These are phyloP conservation scores for Moniliella sp. DNA, from an alignment of 1,284 basidiomycete genomes.

Conservation along the genomic window DNA sequence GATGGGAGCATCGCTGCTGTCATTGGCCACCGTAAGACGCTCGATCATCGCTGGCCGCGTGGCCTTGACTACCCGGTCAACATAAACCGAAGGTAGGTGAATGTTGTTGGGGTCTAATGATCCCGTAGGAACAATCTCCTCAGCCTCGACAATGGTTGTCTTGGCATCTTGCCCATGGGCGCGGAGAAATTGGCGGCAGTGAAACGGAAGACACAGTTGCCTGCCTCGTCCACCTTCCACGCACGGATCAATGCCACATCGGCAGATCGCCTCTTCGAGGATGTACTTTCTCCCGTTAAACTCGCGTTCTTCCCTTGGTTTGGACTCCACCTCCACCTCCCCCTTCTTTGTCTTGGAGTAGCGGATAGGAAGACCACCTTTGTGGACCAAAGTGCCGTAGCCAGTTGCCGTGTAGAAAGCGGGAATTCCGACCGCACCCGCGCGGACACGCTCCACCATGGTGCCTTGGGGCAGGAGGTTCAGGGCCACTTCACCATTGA, in stretches of 20 bases:
- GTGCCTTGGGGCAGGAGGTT: constrained; percentile 38
- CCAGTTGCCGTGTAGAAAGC: constrained; percentile 89
- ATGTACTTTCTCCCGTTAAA: constrained; percentile 66
- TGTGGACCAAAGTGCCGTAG: constrained; percentile 35
- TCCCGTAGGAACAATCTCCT: constrained; percentile 24
- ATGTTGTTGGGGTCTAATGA: constrained; percentile 14
- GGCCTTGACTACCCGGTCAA: constrained; percentile 18
- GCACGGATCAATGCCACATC: constrained; percentile 74
- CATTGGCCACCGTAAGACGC: too few species aligned
- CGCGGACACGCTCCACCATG: constrained; percentile 68
- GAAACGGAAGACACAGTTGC: constrained; percentile 35
- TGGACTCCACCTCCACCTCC: constrained; percentile 26
- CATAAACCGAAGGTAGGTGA: constrained; percentile 24
- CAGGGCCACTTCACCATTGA: constrained; percentile 20
- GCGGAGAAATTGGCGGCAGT: constrained; percentile 28
- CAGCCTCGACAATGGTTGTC: constrained; percentile 25
- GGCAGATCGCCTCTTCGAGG: constrained; percentile 63
- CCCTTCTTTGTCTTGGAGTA: constrained; percentile 24
- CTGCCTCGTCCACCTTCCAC: constrained; percentile 72
- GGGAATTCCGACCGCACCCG: constrained; percentile 79
- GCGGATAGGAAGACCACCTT: constrained; percentile 33
- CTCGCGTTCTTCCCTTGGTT: constrained; percentile 50
- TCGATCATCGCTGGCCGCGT: constrained; percentile 17
- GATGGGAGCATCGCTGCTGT: too few species aligned
- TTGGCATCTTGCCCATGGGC: constrained; percentile 25